Conservation (phyloP, 495 filamentous ascomycete species). For the Penicillium waksmanii region DNA sequence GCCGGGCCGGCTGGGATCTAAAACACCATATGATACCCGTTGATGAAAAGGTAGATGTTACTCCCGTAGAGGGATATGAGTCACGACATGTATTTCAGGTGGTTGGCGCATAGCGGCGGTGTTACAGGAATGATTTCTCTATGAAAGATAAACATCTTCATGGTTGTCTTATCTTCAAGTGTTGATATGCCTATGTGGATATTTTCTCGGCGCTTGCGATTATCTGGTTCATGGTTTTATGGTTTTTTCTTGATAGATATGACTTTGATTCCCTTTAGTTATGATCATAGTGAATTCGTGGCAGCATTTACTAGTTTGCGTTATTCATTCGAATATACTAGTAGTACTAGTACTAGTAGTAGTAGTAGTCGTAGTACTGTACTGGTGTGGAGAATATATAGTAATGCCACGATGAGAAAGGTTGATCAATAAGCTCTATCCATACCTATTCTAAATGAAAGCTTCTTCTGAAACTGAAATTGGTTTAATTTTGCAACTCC, state of each 20-base stretch:
- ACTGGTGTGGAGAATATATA: too few relatives aligned
- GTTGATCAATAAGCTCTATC: too few relatives aligned
- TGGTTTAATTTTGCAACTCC: too few relatives aligned
- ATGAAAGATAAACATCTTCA: conserved; percentile 36
- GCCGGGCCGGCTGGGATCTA: conserved; percentile 83
- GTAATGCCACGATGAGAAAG: too few relatives aligned
- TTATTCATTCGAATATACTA: neutral
- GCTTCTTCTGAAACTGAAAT: too few relatives aligned
- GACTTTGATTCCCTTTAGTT: conserved; percentile 3
- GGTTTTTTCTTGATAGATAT: conserved; percentile 8
- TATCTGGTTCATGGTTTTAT: conserved; percentile 11
- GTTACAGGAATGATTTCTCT: conserved; percentile 38
- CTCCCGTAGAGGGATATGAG: conserved; percentile 62
- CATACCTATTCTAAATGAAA: too few relatives aligned
- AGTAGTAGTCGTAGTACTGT: too few relatives aligned
- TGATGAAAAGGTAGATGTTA: conserved; percentile 61
- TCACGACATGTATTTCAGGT: conserved; percentile 67
- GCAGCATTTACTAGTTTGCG: neutral
- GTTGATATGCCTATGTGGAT: conserved; percentile 4
- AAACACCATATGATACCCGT: conserved; percentile 84
- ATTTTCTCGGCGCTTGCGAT: conserved; percentile 14
- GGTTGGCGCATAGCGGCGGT: conserved; percentile 50
- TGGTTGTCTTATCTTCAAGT: conserved; percentile 14
- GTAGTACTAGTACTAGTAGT: too few relatives aligned
- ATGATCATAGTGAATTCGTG: neutral